Base-by-base conservation (phyloP, 108 stramenopile genomes). In the Cyclotella baltica region DNA sequence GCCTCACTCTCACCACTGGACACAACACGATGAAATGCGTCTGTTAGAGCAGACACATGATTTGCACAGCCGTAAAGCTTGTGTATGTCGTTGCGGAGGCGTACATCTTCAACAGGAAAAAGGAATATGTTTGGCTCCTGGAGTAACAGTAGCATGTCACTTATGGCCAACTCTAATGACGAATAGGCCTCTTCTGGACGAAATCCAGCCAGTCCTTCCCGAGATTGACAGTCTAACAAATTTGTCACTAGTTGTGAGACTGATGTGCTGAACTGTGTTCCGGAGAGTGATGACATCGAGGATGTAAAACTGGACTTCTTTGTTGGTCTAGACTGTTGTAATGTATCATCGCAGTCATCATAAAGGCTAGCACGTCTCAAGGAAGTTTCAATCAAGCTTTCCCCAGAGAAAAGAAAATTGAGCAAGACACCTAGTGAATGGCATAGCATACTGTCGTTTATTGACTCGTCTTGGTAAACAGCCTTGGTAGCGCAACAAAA, bases 61-160 rank as follows among this genome's bases (percentile, higher is more conserved):
- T 74, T 61, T 58, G 67, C 58, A 25, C 80, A 34, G 8, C 80
- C 80, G 46, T 81, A 81, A 31, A 81, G 50, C 47, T 73, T 81
- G 52, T 55, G 38, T 23, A 70, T 58, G 4, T 4, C 23, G n/a
- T 20, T 50, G 36, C 29, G 35, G 22, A 71, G 34, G 10, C 31
- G 43, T 30, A 57, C 31, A 47, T 75, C 29, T 19, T 38, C 27
- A 20, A 34, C 56, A 16, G 16, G 8, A 30, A 82, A 75, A 2
- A 82, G 61, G 40, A 82, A 82, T 27, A 66, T 53, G 10, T 58
- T 66, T 43, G 81, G 81, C 29, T 82, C 53, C 11, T 57, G 70
- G 3, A 75, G 55, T 63, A 82, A 58, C 11, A 82, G 48, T 53
- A 50, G 73, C 63, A 82, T 58, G 48, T 82, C 81, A 35, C 65